Conservation (phyloP, 345 rosid genomes). For the Citrus australasica region DNA sequence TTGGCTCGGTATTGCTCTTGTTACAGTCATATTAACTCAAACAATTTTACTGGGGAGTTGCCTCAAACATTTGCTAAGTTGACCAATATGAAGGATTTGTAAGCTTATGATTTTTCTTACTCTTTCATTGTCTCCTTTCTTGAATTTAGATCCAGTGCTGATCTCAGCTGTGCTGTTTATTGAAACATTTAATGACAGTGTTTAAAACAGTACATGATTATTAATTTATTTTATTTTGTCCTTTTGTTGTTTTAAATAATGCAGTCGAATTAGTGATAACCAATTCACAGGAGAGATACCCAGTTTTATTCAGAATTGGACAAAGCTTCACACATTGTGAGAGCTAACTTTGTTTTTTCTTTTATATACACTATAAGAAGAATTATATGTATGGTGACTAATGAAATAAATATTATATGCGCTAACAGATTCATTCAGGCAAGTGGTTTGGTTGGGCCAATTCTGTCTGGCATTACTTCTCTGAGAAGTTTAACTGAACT, state of each 20-base stretch:
- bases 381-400: neutral
- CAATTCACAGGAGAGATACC: slow-evolving; percentile 51
- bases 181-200: no score
- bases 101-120: slow-evolving; percentile 17
- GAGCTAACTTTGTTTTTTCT: slow-evolving; percentile 7
- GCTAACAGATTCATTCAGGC: slow-evolving; percentile 33
- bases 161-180: neutral
- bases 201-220: no score
- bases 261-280: slow-evolving; percentile 51
- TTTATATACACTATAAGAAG: neutral
- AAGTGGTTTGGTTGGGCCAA: slow-evolving; percentile 56
- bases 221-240: neutral
- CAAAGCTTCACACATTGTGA: slow-evolving; percentile 46
- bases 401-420: neutral
- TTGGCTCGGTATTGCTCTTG: neutral
- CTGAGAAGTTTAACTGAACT: slow-evolving; percentile 22
- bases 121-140: neutral
- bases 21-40: slow-evolving; percentile 43
- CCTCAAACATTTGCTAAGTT: slow-evolving; percentile 48
- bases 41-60: slow-evolving; percentile 44
- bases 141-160: neutral
- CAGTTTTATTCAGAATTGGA: slow-evolving; percentile 51
- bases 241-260: neutral
- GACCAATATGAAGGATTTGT: slow-evolving; percentile 45
- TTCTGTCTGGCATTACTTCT: slow-evolving; percentile 30